Evolutionary conservation across 768 basidiomycete species (phyloP), one percentile per base, ranked within the genome.

Genomic region (Panellus pusillus): DNA sequence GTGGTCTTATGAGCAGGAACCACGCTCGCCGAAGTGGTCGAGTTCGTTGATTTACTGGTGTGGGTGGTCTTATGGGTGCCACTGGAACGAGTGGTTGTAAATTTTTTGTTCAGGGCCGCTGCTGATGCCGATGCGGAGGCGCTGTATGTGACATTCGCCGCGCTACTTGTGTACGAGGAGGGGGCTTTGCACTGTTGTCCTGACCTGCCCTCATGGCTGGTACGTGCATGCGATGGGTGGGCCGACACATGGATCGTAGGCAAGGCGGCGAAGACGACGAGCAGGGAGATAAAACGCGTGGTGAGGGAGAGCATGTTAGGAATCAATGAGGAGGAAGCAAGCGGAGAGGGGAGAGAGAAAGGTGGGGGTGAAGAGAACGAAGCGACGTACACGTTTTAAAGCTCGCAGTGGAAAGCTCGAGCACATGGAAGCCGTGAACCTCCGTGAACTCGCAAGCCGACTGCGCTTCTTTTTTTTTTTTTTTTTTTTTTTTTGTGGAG

Each of bases 241-340:
- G 72, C 74, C 46, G 63, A 58, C 56, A 67, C 65, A 44, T 69
- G 41, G 31, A 55, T 67, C 61, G 60, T 70, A 40, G 75, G 69
- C 68, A 80, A 60, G 60, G 76, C 70, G 64, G 79, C 55, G 57
- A 68, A 61, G 63, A 79, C 54, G 58, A 81, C 61, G 61, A 79
- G 58, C 64, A 83, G 37, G 62, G 69, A 61, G 62, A 73, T 75
- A 60, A 69, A 6, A 71, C 79, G 68, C 63, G 74, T 76, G 60
- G 70, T 9, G 70, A 78, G 67, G 61, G 74, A 74, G 14, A 29
- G 27, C 72, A 76, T 78, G 61, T 54, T 56, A 24, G 6, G 6
- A 24, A 24, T 3, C 24, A 24, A 24, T 6, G 24, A 52, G 27
- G 65, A 66, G 65, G 61, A 65, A 42, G 60, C n/a, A n/a, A n/a